These are phyloP conservation scores for Rusavskia elegans DNA, from an alignment of 495 filamentous ascomycete species.

Conservation along the genomic window DNA sequence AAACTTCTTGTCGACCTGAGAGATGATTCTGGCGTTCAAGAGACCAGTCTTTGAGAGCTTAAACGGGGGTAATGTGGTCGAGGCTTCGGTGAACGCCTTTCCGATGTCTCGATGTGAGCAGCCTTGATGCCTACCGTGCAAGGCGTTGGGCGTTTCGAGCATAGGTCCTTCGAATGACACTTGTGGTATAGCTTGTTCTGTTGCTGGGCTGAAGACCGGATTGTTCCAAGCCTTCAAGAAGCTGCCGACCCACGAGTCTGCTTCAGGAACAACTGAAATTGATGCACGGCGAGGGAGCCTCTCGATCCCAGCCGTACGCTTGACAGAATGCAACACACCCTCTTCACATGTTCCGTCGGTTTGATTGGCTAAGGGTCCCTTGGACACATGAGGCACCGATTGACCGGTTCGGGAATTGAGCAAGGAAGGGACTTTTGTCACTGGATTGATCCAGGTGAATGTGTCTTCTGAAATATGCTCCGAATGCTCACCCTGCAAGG, in stretches of 20 bases:
- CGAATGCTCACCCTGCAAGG: neutral
- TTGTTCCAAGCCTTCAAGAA: constrained; percentile 39
- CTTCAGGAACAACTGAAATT: neutral
- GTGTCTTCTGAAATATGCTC: constrained; percentile 18
- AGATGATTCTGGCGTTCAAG: constrained; percentile 45
- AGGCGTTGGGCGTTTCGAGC: constrained; percentile 4
- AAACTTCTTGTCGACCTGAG: constrained; percentile 82
- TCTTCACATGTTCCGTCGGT: neutral
- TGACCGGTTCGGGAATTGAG: constrained; percentile 50
- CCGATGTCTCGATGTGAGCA: constrained; percentile 14
- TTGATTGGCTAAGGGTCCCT: neutral
- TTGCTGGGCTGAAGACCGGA: constrained; percentile 35
- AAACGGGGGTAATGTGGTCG: constrained; percentile 15
- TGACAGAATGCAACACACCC: neutral
- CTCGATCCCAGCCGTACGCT: neutral
- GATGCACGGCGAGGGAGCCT: constrained; percentile 6
- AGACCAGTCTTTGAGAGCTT: constrained; percentile 55
- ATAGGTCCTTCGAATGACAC: constrained; percentile 14
- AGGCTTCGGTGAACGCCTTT: constrained; percentile 16
- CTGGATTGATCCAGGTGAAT: constrained; percentile 53
- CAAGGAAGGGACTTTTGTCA: constrained; percentile 38
- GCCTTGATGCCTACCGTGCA: constrained; percentile 5
- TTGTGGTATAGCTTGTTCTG: constrained; percentile 33
- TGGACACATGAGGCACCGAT: constrained; percentile 15
- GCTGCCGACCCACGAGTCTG: constrained; percentile 23